phyloP scores from a whole-genome alignment of 2,329 filamentous ascomycete genomes.

The Fusarium aywerte region DNA sequence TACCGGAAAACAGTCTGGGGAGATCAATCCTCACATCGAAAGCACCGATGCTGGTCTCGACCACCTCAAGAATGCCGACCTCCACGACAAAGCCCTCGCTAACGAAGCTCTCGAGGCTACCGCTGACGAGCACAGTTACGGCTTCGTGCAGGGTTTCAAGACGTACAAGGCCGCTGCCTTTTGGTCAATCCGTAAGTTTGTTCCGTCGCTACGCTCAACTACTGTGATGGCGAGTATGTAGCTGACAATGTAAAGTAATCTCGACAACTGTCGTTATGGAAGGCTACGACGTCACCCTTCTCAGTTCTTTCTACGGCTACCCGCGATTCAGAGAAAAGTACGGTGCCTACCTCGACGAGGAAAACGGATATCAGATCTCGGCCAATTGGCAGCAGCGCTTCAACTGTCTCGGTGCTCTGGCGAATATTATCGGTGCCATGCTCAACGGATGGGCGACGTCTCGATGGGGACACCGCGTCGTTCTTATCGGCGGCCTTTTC shows the following conservation, averaged over 20 bases:
- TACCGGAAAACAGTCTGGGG: conserved; percentile 35
- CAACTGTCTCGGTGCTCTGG: conserved; percentile 50
- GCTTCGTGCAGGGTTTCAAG: conserved; percentile 51
- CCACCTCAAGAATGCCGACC: conserved; percentile 49
- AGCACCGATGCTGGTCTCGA: conserved; percentile 46
- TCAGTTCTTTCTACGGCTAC: conserved; percentile 60
- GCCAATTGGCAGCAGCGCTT: conserved; percentile 64
- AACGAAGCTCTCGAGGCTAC: conserved; percentile 53
- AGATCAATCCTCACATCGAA: conserved; percentile 47
- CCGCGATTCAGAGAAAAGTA: conserved; percentile 55
- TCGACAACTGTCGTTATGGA: conserved; percentile 63
- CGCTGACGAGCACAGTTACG: conserved; percentile 52
- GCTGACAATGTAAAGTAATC: conserved; percentile 48
- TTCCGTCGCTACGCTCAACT: no score
- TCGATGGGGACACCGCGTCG: conserved; percentile 57
- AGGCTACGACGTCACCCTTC: conserved; percentile 60
- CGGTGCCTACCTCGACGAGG: conserved; percentile 49
- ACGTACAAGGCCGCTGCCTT: conserved; percentile 55
- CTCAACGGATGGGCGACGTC: conserved; percentile 57
- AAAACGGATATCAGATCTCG: conserved; percentile 58
- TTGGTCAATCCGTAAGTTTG: conserved; percentile 53
- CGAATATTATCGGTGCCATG: conserved; percentile 54
- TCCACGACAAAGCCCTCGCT: conserved; percentile 53
- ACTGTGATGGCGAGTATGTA: background rate
- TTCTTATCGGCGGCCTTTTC: conserved; percentile 56